Evolutionary conservation across 768 basidiomycete species (phyloP), one percentile per base, ranked within the genome.

Genomic region (Mycena leptocephala): DNA sequence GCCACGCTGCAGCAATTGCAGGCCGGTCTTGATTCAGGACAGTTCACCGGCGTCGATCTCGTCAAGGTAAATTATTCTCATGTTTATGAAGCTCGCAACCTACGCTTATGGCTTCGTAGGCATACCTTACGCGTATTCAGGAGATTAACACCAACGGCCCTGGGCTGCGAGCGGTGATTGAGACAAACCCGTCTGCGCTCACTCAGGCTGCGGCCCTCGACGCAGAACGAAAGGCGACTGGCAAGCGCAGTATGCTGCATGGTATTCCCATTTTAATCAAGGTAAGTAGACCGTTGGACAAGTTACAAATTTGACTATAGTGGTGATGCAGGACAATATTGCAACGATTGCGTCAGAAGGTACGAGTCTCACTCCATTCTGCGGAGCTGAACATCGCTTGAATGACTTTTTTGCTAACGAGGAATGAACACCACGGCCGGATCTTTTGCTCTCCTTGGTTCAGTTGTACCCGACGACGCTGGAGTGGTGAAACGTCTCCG

Each of bases 261-360:
- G 91, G 92, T 7, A 92, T 88, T 75, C 92, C 86, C 14, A 82
- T 88, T 51, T 81, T 90, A 43, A 79, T 92, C 56, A 92, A 91
- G 81, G 91, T 62, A n/a, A 5, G 72, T 20, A 22, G 2, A 13
- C 35, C 13, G 35, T 24, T 18, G 18, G 2, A 39, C 18, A n/a
- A 37, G 5, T 11, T 1, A 5, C 46, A 35, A 9, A 46, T 37
- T 53, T 53, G 5, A 51, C 32, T 11, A 62, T 62, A 16, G 14
- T 39, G 18, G 16, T 33, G 22, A 18, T 35, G 24, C 63, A 89
- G 88, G 88, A 89, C 73, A 89, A 90, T 70, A 89, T 90, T 53
- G 88, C 86, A 0, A 89, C 88, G 1, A 55, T 87, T 10, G 85
- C 87, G 5, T 86, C 85, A 5, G 89, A 89, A 80, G 88, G 88